Evolutionary conservation across 2,329 filamentous ascomycete genomes (phyloP).

Genomic region (Cladophialophora immunda): DNA sequence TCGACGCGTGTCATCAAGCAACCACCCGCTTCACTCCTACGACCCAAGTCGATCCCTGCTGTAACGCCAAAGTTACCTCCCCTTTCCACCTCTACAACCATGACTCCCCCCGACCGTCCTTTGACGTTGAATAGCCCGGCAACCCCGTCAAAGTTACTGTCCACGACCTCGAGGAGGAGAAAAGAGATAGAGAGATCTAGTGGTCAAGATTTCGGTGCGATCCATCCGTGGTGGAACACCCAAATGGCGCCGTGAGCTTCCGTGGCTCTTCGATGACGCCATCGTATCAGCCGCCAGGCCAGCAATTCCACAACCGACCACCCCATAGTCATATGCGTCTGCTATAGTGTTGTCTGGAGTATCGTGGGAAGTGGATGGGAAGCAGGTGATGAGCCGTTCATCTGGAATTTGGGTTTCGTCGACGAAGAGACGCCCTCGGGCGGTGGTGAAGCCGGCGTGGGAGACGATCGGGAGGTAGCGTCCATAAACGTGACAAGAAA

Average conservation of each 20-base stretch:
- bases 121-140: slow-evolving; percentile 41
- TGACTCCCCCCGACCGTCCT: slow-evolving; percentile 45
- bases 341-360: neutral
- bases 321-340: slow-evolving; percentile 44
- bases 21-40: slow-evolving; percentile 17
- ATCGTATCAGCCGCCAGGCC: slow-evolving; percentile 45
- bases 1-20: too few relatives aligned
- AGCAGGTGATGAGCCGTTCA: neutral
- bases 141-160: slow-evolving; percentile 31
- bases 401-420: too few relatives aligned
- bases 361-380: neutral
- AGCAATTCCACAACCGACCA: slow-evolving; percentile 45
- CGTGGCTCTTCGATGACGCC: too few relatives aligned
- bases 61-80: slow-evolving; percentile 52
- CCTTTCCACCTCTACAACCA: slow-evolving; percentile 56
- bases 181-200: too few relatives aligned
- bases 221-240: too few relatives aligned
- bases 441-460: too few relatives aligned
- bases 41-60: slow-evolving; percentile 45
- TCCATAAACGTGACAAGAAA: too few relatives aligned
- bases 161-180: slow-evolving; percentile 50
- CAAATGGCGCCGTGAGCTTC: too few relatives aligned
- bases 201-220: too few relatives aligned
- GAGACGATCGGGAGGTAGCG: too few relatives aligned
- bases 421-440: too few relatives aligned